Base-by-base conservation (phyloP, 257 asterid species). In the Rehmannia glutinosa region DNA sequence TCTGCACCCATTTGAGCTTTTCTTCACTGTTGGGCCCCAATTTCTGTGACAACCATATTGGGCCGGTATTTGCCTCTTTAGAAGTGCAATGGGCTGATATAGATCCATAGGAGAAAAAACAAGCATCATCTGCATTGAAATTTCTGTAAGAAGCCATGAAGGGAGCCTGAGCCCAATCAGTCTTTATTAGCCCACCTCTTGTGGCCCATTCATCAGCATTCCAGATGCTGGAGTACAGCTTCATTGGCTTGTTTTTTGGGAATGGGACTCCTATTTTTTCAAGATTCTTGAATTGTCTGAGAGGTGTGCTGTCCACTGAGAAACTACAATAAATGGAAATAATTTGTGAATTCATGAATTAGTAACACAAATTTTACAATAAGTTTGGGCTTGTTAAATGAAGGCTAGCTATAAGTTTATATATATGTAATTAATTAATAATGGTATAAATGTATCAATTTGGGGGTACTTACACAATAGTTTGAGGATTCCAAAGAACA, bases 151-250 rank as follows among this genome's bases (percentile, higher is more conserved):
- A 70, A 45, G 86, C 84, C 21, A 62, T 45, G 45, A 83, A 78
- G 13, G 89, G 89, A 0, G 89, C 79, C n/a, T 52, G 62, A 28
- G 68, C 38, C 89, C 89, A 81, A 12, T 84, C 87, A 27, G 73
- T 79, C 77, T 81, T 84, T 71, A 84, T 32, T 0, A 56, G 47
- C 15, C 90, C 89, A 8, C 84, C 86, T 55, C 79, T 78, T 5
- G 89, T 80, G 7, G 89, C 89, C 89, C 86, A 83, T 25, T 83
- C 62, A 59, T 83, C 86, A 0, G 84, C 89, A 12, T 83, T 66
- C 84, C 86, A 83, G 20, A 83, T 35, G 67, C 86, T 83, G 1
- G 77, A 73, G 73, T 73, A 66, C 0, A 73, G 12, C 64, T 47
- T 78, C 89, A 83, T 83, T 8, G 82, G 28, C 62, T 83, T 86